A percentile compares a stretch with the other conserved stretches of the same genome.
phyloP scores from a whole-genome alignment of 2,329 filamentous ascomycete genomes.

The Pseudopithomyces chartarum region DNA sequence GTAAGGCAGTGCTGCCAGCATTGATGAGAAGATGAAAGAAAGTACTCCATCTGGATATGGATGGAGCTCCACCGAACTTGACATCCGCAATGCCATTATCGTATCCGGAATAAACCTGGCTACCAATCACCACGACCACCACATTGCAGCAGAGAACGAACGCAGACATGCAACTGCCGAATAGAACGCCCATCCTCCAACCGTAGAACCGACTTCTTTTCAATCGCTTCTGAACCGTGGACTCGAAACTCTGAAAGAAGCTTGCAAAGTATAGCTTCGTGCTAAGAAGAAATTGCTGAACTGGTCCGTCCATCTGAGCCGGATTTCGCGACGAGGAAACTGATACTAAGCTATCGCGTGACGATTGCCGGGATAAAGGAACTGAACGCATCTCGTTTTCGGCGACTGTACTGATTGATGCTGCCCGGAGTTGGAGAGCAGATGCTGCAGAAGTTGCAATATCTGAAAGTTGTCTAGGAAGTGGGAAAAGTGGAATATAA shows the following conservation, averaged over 20 bases:
- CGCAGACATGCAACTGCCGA: conserved; percentile 17
- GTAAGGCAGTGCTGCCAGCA: conserved; percentile 49
- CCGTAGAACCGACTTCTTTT: conserved; percentile 18
- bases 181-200: conserved; percentile 26
- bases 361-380: background rate
- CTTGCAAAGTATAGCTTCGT: background rate
- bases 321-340: background rate
- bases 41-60: conserved; percentile 1
- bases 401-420: background rate
- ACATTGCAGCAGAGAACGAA: conserved; percentile 23
- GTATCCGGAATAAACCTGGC: background rate
- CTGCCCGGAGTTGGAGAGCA: background rate
- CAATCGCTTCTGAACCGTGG: conserved; percentile 26
- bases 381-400: background rate
- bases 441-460: background rate
- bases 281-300: background rate
- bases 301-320: background rate
- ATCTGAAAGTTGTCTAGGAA: background rate
- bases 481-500: background rate
- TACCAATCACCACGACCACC: conserved; percentile 1
- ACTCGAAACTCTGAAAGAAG: background rate
- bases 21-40: conserved; percentile 54
- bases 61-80: background rate
- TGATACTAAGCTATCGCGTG: background rate
- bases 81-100: background rate